Evolutionary conservation across 2,329 filamentous ascomycete genomes (phyloP), one percentile per base, ranked within the genome.

Genomic region (Plectosphaerella sp.): DNA sequence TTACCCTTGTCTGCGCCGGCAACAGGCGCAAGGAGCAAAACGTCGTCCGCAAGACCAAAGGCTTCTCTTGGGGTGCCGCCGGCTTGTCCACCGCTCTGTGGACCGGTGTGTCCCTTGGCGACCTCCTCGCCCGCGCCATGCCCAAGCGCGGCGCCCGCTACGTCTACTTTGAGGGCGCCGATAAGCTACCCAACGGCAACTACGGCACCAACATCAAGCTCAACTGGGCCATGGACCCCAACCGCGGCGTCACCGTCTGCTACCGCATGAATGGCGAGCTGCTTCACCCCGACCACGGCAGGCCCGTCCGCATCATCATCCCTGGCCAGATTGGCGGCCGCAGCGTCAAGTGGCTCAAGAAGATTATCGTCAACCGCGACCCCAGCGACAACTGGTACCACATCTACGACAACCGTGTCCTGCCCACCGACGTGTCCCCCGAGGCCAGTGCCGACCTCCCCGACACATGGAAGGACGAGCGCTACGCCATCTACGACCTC

Each of bases 321-420:
- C 92, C 92, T 0, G 92, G 92, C 0, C 91, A 96, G 67, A 96
- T 97, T 56, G 92, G 92, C 35, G 92, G 91, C 1, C 80, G 92
- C 57, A 96, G 90, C 66, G 91, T 97, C 33, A 97, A 97, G 69
- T 97, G 92, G 92, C 67, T 97, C 53, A 93, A 87, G 72, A 86
- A 78, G 58, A 79, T 97, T 54, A 87, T 91, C 43, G 68, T 97
- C 48, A 93, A 91, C 0, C 80, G 85, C 10, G 75, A 78, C 22
- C 91, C 91, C 1, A 96, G 91, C 64, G 87, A 93, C 57, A 96
- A 95, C 64, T 96, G 91, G 90, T 96, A 96, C 62, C 92, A 97
- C 67, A 91, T 95, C 56, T 92, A 94, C 68, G 92, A 97, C 67
- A 97, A 97, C 65, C 78, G 91, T 53, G 91, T 97, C 2, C 72